phyloP scores from a whole-genome alignment of 768 basidiomycete species.

The Naganishia friedmannii region DNA sequence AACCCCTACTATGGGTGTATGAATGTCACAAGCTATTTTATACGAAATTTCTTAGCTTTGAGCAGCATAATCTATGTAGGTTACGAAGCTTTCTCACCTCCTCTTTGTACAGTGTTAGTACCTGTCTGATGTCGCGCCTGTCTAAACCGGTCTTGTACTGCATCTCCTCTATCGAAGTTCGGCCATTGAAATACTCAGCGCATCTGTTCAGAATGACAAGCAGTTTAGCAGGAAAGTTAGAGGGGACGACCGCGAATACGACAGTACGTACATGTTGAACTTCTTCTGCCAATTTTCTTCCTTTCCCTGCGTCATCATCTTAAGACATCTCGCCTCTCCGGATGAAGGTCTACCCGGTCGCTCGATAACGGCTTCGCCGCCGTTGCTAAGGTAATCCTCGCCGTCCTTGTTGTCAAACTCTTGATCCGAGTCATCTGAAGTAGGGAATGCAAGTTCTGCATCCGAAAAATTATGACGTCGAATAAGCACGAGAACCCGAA shows the following conservation, averaged over 20 bases:
- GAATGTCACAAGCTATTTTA: constrained; percentile 7
- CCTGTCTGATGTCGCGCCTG: constrained; percentile 75
- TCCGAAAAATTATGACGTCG: background rate
- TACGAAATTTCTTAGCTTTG: background rate
- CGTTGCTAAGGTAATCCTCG: constrained; percentile 25
- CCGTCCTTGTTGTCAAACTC: constrained; percentile 15
- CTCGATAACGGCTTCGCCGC: constrained; percentile 33
- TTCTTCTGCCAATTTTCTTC: constrained; percentile 65
- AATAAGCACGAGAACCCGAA: background rate
- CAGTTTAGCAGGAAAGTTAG: background rate
- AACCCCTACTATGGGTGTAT: constrained; percentile 6
- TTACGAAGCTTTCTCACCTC: constrained; percentile 60
- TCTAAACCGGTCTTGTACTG: constrained; percentile 82
- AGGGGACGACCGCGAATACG: background rate
- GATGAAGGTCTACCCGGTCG: constrained; percentile 29
- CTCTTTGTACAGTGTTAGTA: constrained; percentile 81
- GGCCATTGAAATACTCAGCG: constrained; percentile 90
- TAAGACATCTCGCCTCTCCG: constrained; percentile 71
- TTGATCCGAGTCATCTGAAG: constrained; percentile 13
- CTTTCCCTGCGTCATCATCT: constrained; percentile 84
- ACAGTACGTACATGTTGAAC: constrained; percentile 66
- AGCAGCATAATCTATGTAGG: background rate
- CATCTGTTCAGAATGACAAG: constrained; percentile 58
- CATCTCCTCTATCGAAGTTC: constrained; percentile 86
- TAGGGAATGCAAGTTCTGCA: constrained; percentile 34